Conservation (phyloP, 2,329 filamentous ascomycete genomes). For the Cercospora nicotianae region DNA sequence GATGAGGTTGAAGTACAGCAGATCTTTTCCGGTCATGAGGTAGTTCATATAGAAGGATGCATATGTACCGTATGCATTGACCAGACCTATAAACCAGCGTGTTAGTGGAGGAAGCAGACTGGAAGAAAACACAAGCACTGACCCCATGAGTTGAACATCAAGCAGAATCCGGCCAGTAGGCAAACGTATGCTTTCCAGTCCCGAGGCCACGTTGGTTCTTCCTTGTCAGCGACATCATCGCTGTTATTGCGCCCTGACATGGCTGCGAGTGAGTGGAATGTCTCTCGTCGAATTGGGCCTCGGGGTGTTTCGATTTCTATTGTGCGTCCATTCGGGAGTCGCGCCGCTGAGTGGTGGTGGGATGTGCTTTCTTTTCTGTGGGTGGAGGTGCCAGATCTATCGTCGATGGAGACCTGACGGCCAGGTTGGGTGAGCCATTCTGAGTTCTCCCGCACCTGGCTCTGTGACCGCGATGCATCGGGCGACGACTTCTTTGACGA, state of each 20-base stretch:
- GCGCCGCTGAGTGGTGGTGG: conserved; percentile 2
- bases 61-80: conserved; percentile 54
- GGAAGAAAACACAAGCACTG: not conserved
- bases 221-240: not conserved
- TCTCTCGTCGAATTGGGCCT: conserved; percentile 22
- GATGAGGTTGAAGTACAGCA: conserved; percentile 49
- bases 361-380: conserved; percentile 12
- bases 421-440: conserved; percentile 13
- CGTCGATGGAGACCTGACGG: conserved; percentile 23
- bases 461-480: conserved; percentile 20
- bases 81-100: conserved; percentile 29
- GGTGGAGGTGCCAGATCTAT: conserved; percentile 2
- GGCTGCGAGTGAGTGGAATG: conserved; percentile 11
- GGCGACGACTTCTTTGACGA: conserved; percentile 26
- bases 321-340: conserved; percentile 6
- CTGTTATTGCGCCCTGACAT: conserved; percentile 7
- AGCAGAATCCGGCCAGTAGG: conserved; percentile 51
- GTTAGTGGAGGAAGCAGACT: not conserved
- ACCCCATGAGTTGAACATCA: conserved; percentile 46
- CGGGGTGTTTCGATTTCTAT: conserved; percentile 22
- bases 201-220: conserved; percentile 47
- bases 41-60: conserved; percentile 51
- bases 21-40: conserved; percentile 43
- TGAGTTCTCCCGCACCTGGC: conserved; percentile 16
- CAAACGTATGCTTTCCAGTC: conserved; percentile 48